Evolutionary conservation across 1,284 basidiomycete species (phyloP), one percentile per base, ranked within the genome.

Genomic region (Lignosus rhinocerotis): DNA sequence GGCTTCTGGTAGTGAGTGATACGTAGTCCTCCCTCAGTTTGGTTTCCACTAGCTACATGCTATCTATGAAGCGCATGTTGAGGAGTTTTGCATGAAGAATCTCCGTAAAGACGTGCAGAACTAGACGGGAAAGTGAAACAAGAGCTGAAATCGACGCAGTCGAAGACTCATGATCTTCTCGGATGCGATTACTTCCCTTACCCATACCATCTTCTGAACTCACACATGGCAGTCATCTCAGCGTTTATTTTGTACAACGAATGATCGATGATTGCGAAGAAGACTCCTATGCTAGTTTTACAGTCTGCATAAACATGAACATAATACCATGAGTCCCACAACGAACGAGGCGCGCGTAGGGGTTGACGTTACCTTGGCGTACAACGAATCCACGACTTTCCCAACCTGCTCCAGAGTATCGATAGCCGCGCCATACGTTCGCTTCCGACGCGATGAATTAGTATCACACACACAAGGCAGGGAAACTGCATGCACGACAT

Each of bases 321-420:
- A n/a, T 25, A 14, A 32, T 36, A 19, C n/a, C 10, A 21, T 2
- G 11, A 19, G 9, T 5, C 43, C 19, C 8, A 6, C 3, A 3
- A 3, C n/a, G 14, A 12, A 34, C 30, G 34, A 2, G 32, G 7
- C 12, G 8, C 25, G 25, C 12, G 16, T 14, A 21, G 10, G 11
- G 1, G 34, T 10, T 32, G 32, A 25, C 34, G 32, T 55, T 58
- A 86, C 92, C 84, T 95, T 94, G 17, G 92, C 92, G 69, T 96
- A 97, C 58, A 98, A 75, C 54, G 90, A 91, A 65, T 95, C 92
- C 12, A 98, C 93, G 11, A 98, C 94, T 69, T 94, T 93, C 49
- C 90, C 86, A 1, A 98, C 90, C 70, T 97, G 90, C 69, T 89
- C 93, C 60, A 97, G 79, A 6, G 94, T 96, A 49, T 94, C 86